phyloP scores from a whole-genome alignment of 169 alveolate species.

The Condylostoma magnum region DNA sequence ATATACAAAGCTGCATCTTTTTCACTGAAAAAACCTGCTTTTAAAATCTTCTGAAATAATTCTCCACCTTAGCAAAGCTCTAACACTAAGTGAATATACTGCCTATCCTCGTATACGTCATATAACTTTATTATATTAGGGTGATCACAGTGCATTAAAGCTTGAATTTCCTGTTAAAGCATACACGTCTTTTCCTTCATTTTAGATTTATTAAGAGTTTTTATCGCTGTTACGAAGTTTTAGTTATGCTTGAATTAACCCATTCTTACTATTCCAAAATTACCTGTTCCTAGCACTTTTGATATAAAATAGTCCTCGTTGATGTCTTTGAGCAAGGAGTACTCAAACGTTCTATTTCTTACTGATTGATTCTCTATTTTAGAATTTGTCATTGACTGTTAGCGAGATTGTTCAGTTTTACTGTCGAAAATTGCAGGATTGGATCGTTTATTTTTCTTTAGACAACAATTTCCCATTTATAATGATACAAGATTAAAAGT shows the following conservation, averaged over 20 bases:
- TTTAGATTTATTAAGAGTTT: constrained; percentile 22
- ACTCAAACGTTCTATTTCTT: no score
- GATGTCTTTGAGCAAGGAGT: no score
- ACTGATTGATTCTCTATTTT: no score
- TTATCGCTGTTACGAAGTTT: constrained; percentile 7
- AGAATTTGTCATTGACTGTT: no score
- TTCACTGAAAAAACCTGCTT: constrained; percentile 59
- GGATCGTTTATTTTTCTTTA: no score
- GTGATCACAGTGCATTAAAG: constrained; percentile 72
- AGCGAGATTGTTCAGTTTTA: no score
- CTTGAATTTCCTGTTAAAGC: constrained; percentile 76
- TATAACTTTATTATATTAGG: constrained; percentile 80
- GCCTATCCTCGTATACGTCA: constrained; percentile 62
- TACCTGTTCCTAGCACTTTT: constrained; percentile 26
- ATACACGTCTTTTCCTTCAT: constrained; percentile 54
- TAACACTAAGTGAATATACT: constrained; percentile 63
- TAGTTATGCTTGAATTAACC: not conserved
- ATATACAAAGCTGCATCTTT: constrained; percentile 45
- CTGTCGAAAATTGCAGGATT: no score
- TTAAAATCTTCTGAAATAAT: constrained; percentile 65
- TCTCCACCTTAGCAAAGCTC: constrained; percentile 76
- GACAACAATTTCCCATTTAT: no score
- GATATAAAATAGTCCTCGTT: no score
- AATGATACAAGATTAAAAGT: no score
- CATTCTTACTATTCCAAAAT: constrained; percentile 15